phyloP scores from a whole-genome alignment of 2,329 filamentous ascomycete genomes.

The Neopestalotiopsis sp. region DNA sequence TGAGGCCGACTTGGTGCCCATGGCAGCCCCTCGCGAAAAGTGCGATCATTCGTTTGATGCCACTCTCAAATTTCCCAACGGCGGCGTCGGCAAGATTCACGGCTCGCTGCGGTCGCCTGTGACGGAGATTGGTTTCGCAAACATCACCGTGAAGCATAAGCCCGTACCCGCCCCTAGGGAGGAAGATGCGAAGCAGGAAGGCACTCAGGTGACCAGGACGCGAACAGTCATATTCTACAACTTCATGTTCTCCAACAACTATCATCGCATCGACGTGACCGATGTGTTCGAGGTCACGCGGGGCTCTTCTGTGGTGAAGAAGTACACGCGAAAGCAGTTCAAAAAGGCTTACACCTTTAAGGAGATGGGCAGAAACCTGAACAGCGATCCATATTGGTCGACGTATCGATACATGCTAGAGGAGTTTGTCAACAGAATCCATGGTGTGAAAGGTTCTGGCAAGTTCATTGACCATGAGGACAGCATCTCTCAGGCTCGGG shows the following conservation, averaged over 20 bases:
- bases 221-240: conserved; percentile 31
- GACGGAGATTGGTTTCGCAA: conserved; percentile 20
- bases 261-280: conserved; percentile 40
- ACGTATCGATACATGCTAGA: conserved; percentile 52
- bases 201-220: conserved; percentile 10
- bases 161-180: neutral
- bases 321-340: conserved; percentile 28
- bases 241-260: conserved; percentile 30
- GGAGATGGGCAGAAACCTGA: conserved; percentile 34
- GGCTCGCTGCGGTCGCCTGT: conserved; percentile 31
- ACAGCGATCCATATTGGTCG: conserved; percentile 42
- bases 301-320: conserved; percentile 24
- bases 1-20: neutral
- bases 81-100: conserved; percentile 37
- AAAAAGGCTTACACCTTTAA: conserved; percentile 40
- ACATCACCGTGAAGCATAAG: conserved; percentile 15
- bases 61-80: conserved; percentile 44
- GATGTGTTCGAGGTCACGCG: conserved; percentile 30
- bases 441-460: conserved; percentile 37
- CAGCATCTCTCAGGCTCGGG: conserved; percentile 47
- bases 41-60: conserved; percentile 33
- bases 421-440: conserved; percentile 50
- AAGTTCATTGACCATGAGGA: conserved; percentile 47
- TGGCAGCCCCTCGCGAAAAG: neutral
- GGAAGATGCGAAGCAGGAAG: neutral